A percentile compares a stretch with the other conserved stretches of the same genome.
Evolutionary conservation across 306 rosid genomes (phyloP).

Genomic region (Trichosanthes truncata): DNA sequence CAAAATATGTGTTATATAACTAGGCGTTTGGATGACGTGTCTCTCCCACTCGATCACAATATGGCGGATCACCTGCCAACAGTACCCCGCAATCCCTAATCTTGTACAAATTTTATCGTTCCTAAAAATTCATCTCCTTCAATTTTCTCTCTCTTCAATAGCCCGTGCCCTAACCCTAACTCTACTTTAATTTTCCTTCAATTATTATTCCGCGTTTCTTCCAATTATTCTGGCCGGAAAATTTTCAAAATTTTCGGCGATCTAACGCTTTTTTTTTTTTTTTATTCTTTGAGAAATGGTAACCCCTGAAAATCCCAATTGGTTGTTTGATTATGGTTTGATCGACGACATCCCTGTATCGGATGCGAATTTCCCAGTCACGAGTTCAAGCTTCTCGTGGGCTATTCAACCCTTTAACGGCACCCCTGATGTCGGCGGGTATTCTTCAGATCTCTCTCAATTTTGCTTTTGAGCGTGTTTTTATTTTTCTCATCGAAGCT

Average conservation of each 20-base stretch:
- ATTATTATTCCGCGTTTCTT: neutral
- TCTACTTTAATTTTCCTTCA: neutral
- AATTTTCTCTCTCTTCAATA: neutral
- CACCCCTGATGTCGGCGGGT: constrained; percentile 51
- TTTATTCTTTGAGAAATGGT: constrained; percentile 37
- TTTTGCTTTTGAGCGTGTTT: neutral
- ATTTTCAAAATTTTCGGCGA: neutral
- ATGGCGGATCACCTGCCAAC: neutral
- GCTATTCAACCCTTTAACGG: constrained; percentile 39
- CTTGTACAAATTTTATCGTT: neutral
- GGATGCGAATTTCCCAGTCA: constrained; percentile 40
- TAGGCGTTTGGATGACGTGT: neutral
- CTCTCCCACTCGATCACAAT: neutral
- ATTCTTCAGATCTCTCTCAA: neutral
- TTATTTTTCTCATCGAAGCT: neutral
- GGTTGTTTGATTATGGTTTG: constrained; percentile 70
- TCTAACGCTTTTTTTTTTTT: neutral
- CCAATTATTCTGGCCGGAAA: neutral
- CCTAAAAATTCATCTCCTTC: neutral
- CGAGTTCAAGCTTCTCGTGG: constrained; percentile 62
- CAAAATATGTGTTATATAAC: neutral
- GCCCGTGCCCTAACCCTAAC: neutral
- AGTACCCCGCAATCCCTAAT: neutral
- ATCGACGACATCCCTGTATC: constrained; percentile 70
- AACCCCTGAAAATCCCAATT: constrained; percentile 80